Conservation (phyloP, 257 asterid species). For the Leptodermis oblonga region DNA sequence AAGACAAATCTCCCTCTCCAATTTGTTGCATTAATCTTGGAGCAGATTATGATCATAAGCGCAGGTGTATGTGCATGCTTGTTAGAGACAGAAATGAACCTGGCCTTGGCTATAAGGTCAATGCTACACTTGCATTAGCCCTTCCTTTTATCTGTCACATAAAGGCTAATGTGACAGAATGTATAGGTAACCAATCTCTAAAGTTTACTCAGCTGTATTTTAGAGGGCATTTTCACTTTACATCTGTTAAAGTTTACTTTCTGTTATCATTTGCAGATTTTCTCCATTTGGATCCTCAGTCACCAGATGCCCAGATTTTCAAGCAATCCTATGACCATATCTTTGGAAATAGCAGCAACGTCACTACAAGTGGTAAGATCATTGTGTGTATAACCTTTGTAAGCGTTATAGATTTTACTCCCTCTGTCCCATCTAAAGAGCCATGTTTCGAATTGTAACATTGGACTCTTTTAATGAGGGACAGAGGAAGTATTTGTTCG, state of each 20-base stretch:
- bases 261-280: constrained; percentile 22
- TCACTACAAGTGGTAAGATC: constrained; percentile 22
- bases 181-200: constrained; percentile 25
- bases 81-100: constrained; percentile 43
- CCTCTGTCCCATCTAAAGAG: too few relatives aligned
- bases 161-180: constrained; percentile 21
- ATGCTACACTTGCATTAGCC: constrained; percentile 41
- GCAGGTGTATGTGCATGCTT: constrained; percentile 36
- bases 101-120: constrained; percentile 36
- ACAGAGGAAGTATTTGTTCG: too few relatives aligned
- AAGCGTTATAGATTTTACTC: background rate
- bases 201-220: too few relatives aligned
- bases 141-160: constrained; percentile 30
- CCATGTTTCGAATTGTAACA: too few relatives aligned
- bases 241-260: background rate
- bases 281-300: constrained; percentile 37
- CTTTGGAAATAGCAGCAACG: constrained; percentile 12
- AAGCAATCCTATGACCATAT: constrained; percentile 22
- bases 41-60: constrained; percentile 21
- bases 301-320: constrained; percentile 49
- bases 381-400: too few relatives aligned
- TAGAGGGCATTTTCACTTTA: too few relatives aligned
- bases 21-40: constrained; percentile 38
- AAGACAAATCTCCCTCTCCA: constrained; percentile 26
- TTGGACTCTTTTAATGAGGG: too few relatives aligned